Conservation (phyloP, 1,284 basidiomycete genomes). For the Ustilago bromivora region DNA sequence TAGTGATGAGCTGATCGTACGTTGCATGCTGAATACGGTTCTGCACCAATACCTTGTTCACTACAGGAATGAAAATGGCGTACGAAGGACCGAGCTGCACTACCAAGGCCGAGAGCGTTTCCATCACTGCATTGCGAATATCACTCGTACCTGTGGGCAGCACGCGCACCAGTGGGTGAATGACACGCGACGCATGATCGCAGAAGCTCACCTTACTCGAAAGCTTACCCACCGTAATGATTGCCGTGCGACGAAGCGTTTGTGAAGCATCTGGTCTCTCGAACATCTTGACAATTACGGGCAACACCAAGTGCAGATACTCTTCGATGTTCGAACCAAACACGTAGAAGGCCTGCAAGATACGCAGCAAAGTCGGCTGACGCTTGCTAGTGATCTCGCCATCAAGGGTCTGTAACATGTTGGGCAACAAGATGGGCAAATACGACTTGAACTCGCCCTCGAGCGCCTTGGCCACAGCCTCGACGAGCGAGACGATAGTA, state of each 20-base stretch:
- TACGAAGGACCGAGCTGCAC: conserved; percentile 96
- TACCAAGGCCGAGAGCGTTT: conserved; percentile 90
- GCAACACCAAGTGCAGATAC: conserved; percentile 95
- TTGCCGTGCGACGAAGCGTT: conserved; percentile 85
- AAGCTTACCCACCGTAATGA: conserved; percentile 90
- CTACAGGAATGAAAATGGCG: conserved; percentile 95
- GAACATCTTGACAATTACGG: conserved; percentile 91
- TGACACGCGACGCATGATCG: conserved; percentile 97
- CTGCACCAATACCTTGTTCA: conserved; percentile 87
- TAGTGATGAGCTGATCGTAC: conserved; percentile 89
- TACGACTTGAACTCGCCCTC: conserved; percentile 99
- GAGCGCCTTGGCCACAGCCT: conserved; percentile 92
- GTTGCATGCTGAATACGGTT: conserved; percentile 85
- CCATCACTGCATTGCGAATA: conserved; percentile 87
- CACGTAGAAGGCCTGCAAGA: conserved; percentile 90
- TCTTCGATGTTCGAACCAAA: conserved; percentile 98
- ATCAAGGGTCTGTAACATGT: conserved; percentile 84
- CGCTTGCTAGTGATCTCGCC: conserved; percentile 67
- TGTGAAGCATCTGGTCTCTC: conserved; percentile 84
- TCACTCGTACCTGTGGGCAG: conserved; percentile 83
- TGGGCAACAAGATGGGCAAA: conserved; percentile 89
- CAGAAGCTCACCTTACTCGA: conserved; percentile 96
- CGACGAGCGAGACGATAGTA: conserved; percentile 91
- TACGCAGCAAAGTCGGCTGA: conserved; percentile 84
- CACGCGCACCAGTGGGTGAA: conserved; percentile 93